Percentiles rank a stretch among this genome's conserved stretches.
These are phyloP conservation scores for Paraconiothyrium sp. DNA, from an alignment of 2,329 filamentous ascomycete species.

Conservation along the genomic window DNA sequence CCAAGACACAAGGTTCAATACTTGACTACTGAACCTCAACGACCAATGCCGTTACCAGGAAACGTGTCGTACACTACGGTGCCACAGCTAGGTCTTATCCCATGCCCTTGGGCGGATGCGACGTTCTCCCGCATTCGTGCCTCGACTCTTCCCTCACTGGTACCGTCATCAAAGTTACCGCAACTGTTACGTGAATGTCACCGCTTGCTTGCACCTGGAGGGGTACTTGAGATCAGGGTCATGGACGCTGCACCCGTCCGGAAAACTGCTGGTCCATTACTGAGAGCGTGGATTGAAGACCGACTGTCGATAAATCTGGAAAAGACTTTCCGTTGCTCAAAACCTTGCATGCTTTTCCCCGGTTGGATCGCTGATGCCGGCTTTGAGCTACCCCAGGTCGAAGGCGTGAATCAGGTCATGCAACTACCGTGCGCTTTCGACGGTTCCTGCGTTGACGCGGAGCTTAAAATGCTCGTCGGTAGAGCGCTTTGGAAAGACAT, in stretches of 20 bases:
- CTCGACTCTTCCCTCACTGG: conserved; percentile 64
- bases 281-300: conserved; percentile 70
- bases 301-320: conserved; percentile 69
- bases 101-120: conserved; percentile 58
- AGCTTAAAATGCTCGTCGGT: conserved; percentile 47
- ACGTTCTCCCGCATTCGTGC: conserved; percentile 51
- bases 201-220: conserved; percentile 64
- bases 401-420: conserved; percentile 34
- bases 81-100: conserved; percentile 53
- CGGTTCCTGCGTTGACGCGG: conserved; percentile 33
- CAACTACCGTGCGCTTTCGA: conserved; percentile 45
- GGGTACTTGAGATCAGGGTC: conserved; percentile 67
- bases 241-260: conserved; percentile 70
- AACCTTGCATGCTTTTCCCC: conserved; percentile 67
- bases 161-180: conserved; percentile 67
- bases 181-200: conserved; percentile 66
- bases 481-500: conserved; percentile 49
- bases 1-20: conserved; percentile 49
- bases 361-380: conserved; percentile 67
- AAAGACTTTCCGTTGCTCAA: conserved; percentile 66
- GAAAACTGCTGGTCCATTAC: conserved; percentile 64
- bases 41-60: conserved; percentile 43
- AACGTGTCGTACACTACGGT: conserved; percentile 44
- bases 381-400: conserved; percentile 48
- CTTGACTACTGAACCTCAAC: conserved; percentile 45